A percentile compares a stretch with the other conserved stretches of the same genome.
Conservation (phyloP, 345 rosid species). For the Euphorbia lathyris region DNA sequence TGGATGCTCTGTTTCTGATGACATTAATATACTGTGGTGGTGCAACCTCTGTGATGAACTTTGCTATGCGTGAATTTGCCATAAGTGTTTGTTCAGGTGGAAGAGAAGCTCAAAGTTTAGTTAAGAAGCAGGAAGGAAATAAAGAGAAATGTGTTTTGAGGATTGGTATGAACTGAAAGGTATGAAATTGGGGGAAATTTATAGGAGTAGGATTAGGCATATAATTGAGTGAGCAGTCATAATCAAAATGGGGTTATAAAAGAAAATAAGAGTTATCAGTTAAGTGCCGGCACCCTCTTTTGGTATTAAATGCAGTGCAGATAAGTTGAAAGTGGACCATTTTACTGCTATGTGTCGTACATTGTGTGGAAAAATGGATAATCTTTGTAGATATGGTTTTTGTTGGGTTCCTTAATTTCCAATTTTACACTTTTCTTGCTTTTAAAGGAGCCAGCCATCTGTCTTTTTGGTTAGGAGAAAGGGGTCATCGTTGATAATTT, state of each 20-base stretch:
- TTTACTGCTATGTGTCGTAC: slow-evolving; percentile 23
- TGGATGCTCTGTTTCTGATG: slow-evolving; percentile 58
- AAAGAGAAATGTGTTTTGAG: slow-evolving; percentile 9
- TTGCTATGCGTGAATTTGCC: slow-evolving; percentile 62
- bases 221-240: slow-evolving; percentile 26
- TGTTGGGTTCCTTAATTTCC: slow-evolving; percentile 27
- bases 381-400: slow-evolving; percentile 29
- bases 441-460: slow-evolving; percentile 19
- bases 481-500: neutral
- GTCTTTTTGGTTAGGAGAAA: slow-evolving; percentile 14
- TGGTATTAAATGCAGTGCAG: slow-evolving; percentile 23
- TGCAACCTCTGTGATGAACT: slow-evolving; percentile 74
- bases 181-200: slow-evolving; percentile 6
- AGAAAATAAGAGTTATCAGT: slow-evolving; percentile 6
- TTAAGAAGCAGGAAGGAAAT: neutral
- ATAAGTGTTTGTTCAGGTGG: slow-evolving; percentile 21
- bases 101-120: neutral
- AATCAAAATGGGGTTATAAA: slow-evolving; percentile 6
- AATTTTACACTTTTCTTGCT: slow-evolving; percentile 27
- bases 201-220: slow-evolving; percentile 27
- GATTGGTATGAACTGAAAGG: slow-evolving; percentile 16
- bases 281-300: slow-evolving; percentile 37
- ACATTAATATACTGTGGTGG: slow-evolving; percentile 77
- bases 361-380: slow-evolving; percentile 22
- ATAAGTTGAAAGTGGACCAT: slow-evolving; percentile 1